Evolutionary conservation across 495 filamentous ascomycete genomes (phyloP).

Genomic region (Penicillium angulare): DNA sequence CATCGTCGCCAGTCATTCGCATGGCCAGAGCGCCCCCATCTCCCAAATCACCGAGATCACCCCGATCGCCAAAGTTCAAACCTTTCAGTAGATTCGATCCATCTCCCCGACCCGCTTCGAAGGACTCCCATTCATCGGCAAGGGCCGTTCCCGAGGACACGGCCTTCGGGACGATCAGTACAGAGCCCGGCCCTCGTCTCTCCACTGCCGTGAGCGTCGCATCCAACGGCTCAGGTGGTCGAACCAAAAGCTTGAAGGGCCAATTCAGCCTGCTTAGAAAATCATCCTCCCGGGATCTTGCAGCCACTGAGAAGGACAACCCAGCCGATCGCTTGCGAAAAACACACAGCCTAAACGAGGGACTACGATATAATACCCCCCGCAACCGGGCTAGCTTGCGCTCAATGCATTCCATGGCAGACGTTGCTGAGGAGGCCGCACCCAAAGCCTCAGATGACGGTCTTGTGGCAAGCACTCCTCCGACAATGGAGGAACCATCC

Average conservation of each 20-base stretch:
- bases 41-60: constrained; percentile 53
- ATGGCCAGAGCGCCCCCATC: constrained; percentile 84
- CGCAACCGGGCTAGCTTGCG: constrained; percentile 43
- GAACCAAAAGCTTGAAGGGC: constrained; percentile 38
- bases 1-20: constrained; percentile 77
- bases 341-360: no score
- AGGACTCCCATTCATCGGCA: constrained; percentile 39
- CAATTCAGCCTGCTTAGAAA: constrained; percentile 34
- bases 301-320: constrained; percentile 38
- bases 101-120: constrained; percentile 32
- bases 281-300: constrained; percentile 38
- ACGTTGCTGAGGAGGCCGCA: constrained; percentile 40
- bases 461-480: constrained; percentile 21
- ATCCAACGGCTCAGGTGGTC: constrained; percentile 38
- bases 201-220: constrained; percentile 42
- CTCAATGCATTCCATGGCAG: constrained; percentile 46
- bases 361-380: constrained; percentile 38
- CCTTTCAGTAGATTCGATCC: constrained; percentile 36
- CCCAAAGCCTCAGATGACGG: constrained; percentile 22
- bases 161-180: constrained; percentile 42
- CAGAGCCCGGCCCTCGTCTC: constrained; percentile 39
- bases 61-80: constrained; percentile 34
- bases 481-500: constrained; percentile 26
- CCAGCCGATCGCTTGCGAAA: no score
- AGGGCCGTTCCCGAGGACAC: constrained; percentile 32